These are phyloP conservation scores for Schizophyllum commune DNA, from an alignment of 1,284 basidiomycete genomes.

Conservation along the genomic window DNA sequence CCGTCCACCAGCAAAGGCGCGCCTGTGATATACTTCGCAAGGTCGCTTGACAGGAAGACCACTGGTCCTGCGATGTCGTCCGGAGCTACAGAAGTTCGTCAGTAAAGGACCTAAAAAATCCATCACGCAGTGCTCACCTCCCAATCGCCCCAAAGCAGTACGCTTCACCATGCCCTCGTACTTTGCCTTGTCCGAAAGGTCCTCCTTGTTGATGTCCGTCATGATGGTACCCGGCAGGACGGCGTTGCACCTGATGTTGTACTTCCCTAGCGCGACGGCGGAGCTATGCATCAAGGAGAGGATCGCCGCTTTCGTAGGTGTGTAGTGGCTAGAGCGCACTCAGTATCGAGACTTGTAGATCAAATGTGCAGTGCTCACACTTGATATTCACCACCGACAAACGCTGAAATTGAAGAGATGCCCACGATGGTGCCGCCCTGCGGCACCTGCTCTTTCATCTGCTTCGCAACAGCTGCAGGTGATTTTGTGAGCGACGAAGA, in stretches of 20 bases:
- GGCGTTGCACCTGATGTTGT: slow-evolving; percentile 69
- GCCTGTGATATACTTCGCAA: slow-evolving; percentile 70
- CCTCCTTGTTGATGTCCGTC: slow-evolving; percentile 75
- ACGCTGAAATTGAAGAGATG: slow-evolving; percentile 70
- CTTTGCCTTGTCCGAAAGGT: slow-evolving; percentile 57
- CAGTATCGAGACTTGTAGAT: slow-evolving; percentile 4
- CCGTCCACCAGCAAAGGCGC: slow-evolving; percentile 70
- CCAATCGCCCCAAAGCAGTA: slow-evolving; percentile 63
- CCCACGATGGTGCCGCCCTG: slow-evolving; percentile 73
- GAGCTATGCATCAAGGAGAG: slow-evolving; percentile 80
- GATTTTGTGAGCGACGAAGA: background rate
- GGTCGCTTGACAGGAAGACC: slow-evolving; percentile 69
- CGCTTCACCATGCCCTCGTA: slow-evolving; percentile 60
- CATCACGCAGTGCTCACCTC: slow-evolving; percentile 30
- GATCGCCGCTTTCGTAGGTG: slow-evolving; percentile 77
- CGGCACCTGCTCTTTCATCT: slow-evolving; percentile 65
- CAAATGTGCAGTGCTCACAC: slow-evolving; percentile 29
- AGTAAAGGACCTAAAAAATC: slow-evolving; percentile 2
- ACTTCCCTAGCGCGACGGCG: slow-evolving; percentile 69
- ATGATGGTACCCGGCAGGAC: slow-evolving; percentile 68
- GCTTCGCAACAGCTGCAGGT: slow-evolving; percentile 59
- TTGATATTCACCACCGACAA: slow-evolving; percentile 73
- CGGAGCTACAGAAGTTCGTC: slow-evolving; percentile 32
- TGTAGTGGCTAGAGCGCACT: slow-evolving; percentile 50
- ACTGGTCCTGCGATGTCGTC: slow-evolving; percentile 75